Base-by-base conservation (phyloP, 1,139 yeast species). In the Magnusiomyces tetraspermus region DNA sequence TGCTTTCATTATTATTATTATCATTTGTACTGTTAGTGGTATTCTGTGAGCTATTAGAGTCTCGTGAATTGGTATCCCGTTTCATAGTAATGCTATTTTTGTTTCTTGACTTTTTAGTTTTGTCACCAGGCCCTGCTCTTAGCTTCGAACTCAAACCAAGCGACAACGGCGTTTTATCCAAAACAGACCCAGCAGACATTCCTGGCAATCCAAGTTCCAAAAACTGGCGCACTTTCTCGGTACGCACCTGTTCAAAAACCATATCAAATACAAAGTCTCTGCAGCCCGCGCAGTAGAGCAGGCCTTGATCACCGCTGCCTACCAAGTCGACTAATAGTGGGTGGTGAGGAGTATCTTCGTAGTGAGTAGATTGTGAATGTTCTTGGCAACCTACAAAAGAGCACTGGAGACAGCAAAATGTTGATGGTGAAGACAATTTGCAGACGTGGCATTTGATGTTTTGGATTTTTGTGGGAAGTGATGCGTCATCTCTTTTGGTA, bases 321-420 rank as follows among this genome's bases (percentile, higher is more conserved):
- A 60, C 56, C 46, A 64, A 30, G 50, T 61, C 63, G 19, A 64
- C 72, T 58, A 90, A 95, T 66, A 90, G 83, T 24, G 78, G 69
- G 71, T 90, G 98, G 49, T 82, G 83, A 19, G 76, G 72, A 37
- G 71, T 65, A 60, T 77, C 76, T 45, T 80, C 80, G 28, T 21
- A 15, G 69, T 89, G 96, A 22, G 68, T 64, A 53, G 73, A 68
- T 31, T 85, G 82, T 30, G 57, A 57, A 68, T 87, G 95, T 41
- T 71, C 66, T 69, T 78, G 73, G 64, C 97, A 89, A 1, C 95
- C 95, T 52, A 85, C 80, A 62, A 79, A 82, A 1, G 92, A 84
- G 65, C 97, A 89, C 63, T 87, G 94, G 48, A 89, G 69, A 68
- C 97, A 89, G 71, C 85, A 77, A 59, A 78, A 37, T 3, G 52